A percentile compares a stretch with the other conserved stretches of the same genome.
These are phyloP conservation scores for Polymyxa betae DNA, from an alignment of 208 protist species.

Conservation along the genomic window DNA sequence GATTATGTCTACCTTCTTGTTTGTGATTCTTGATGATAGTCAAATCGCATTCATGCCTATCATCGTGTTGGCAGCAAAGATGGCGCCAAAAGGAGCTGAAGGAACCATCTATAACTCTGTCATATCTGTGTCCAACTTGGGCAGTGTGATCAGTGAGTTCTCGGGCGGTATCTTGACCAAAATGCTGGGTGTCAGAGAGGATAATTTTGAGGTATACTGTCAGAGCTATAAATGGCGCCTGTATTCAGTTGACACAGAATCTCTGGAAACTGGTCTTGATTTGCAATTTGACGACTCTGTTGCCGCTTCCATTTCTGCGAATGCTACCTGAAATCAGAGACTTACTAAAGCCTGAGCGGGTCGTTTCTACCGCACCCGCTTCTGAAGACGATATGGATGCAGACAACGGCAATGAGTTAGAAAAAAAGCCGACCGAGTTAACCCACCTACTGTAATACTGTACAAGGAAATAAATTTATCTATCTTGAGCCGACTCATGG, in stretches of 20 bases:
- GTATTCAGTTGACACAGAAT: too few relatives aligned
- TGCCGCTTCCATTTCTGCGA: neutral
- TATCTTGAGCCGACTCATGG: neutral
- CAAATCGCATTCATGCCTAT: slow-evolving; percentile 8
- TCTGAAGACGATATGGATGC: too few relatives aligned
- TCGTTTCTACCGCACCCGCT: too few relatives aligned
- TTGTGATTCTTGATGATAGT: too few relatives aligned
- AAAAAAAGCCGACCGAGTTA: too few relatives aligned
- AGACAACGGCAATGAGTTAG: too few relatives aligned
- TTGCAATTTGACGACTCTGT: neutral
- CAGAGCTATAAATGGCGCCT: too few relatives aligned
- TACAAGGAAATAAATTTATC: too few relatives aligned
- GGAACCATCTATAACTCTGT: slow-evolving; percentile 1
- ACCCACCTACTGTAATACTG: too few relatives aligned
- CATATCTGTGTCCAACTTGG: neutral
- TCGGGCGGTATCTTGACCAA: neutral
- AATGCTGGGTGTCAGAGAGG: neutral
- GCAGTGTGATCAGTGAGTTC: neutral
- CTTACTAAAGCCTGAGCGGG: too few relatives aligned
- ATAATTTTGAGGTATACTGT: neutral
- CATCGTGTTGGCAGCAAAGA: neutral
- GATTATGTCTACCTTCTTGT: too few relatives aligned
- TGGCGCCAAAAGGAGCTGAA: neutral
- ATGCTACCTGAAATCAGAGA: neutral
- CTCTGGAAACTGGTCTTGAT: neutral